Evolutionary conservation across 345 rosid species (phyloP).

Genomic region (Moricandia moricandioides): DNA sequence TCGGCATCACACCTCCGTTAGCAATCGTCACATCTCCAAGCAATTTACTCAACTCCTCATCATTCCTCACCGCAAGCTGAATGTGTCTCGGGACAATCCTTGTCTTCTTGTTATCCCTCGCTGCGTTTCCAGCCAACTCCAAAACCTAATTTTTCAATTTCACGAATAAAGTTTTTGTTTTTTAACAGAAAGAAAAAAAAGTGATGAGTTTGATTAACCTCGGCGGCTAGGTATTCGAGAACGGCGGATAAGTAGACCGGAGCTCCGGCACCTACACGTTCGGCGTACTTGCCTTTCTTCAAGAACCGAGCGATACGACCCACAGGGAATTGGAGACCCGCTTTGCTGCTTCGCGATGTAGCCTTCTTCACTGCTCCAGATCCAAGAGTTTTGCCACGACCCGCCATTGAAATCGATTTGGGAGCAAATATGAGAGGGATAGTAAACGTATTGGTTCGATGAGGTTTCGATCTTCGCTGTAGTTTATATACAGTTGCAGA

Average conservation of each 20-base stretch:
- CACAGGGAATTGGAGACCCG: slow-evolving; percentile 90
- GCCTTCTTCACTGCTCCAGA: slow-evolving; percentile 86
- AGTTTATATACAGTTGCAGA: not conserved
- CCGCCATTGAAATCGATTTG: slow-evolving; percentile 53
- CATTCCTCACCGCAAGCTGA: slow-evolving; percentile 83
- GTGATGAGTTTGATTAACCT: slow-evolving; percentile 42
- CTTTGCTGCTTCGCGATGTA: slow-evolving; percentile 85
- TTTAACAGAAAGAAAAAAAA: not conserved
- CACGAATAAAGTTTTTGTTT: not conserved
- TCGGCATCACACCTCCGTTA: slow-evolving; percentile 94
- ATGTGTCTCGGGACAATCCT: slow-evolving; percentile 89
- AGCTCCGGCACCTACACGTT: slow-evolving; percentile 93
- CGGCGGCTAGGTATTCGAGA: slow-evolving; percentile 95
- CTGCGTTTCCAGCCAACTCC: slow-evolving; percentile 89
- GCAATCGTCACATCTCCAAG: slow-evolving; percentile 92
- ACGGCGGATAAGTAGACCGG: slow-evolving; percentile 95
- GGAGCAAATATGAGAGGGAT: not conserved
- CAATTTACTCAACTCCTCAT: slow-evolving; percentile 87
- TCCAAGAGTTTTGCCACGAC: slow-evolving; percentile 89
- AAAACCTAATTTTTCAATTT: slow-evolving; percentile 46
- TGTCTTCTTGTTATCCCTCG: slow-evolving; percentile 89
- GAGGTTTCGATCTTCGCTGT: not conserved
- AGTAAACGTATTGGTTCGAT: not conserved
- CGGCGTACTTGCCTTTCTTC: slow-evolving; percentile 92
- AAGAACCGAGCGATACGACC: slow-evolving; percentile 92